Evolutionary conservation across 2,329 filamentous ascomycete genomes (phyloP).

Genomic region (Diplodia seriata): DNA sequence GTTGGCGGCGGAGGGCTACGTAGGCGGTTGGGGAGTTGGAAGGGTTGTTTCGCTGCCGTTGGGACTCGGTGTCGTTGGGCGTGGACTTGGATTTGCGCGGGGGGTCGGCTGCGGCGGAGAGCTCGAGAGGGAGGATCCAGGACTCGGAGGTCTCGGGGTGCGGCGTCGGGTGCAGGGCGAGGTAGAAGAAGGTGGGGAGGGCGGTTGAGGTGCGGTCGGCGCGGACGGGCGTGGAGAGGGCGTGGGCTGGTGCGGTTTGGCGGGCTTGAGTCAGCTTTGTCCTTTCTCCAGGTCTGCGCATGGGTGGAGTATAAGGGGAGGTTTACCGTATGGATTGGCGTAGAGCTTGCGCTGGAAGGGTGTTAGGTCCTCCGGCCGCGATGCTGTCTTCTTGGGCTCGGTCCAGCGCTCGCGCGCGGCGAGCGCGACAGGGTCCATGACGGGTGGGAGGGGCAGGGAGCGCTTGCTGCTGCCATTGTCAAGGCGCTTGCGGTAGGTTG

Average conservation of each 20-base stretch:
- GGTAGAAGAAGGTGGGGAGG: constrained; percentile 69
- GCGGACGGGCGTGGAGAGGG: constrained; percentile 67
- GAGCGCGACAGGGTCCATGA: constrained; percentile 55
- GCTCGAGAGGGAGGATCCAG: constrained; percentile 63
- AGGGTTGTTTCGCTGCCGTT: not conserved
- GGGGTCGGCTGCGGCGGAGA: not conserved
- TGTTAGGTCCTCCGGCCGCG: constrained; percentile 44
- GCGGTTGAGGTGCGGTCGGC: constrained; percentile 55
- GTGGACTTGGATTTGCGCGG: not conserved
- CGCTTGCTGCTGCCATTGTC: constrained; percentile 44
- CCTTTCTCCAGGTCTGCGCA: not conserved
- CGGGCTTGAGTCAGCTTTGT: constrained; percentile 10
- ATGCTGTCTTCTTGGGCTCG: constrained; percentile 53
- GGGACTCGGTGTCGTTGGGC: not conserved
- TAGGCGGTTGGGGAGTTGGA: constrained; percentile 2
- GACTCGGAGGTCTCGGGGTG: constrained; percentile 61
- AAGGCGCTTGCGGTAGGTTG: constrained; percentile 43
- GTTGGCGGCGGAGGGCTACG: not conserved
- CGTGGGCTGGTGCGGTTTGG: constrained; percentile 57
- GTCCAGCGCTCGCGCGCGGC: constrained; percentile 46
- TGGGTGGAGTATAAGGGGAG: no score
- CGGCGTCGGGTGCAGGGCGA: constrained; percentile 63
- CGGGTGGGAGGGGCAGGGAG: constrained; percentile 55
- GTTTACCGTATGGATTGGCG: constrained; percentile 69
- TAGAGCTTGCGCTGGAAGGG: constrained; percentile 65